Percentiles rank a stretch among this genome's conserved stretches.
Evolutionary conservation across 208 protist genomes (phyloP).

Genomic region (Trypanosoma lewisi): DNA sequence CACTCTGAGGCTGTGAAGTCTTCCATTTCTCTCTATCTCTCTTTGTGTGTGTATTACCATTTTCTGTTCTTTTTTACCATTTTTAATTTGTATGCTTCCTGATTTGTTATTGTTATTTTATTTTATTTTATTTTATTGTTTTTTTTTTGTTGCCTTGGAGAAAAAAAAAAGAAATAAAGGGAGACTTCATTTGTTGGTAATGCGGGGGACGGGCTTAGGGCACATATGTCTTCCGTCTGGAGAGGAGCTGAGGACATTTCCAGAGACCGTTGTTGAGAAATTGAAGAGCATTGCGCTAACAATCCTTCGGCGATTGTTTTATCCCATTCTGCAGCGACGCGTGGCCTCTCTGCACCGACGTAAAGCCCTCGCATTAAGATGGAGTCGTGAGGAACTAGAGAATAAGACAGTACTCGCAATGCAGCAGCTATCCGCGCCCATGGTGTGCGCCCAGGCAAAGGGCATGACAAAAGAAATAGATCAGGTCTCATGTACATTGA

Average conservation of each 20-base stretch:
- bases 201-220: background rate
- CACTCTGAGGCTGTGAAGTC: too few relatives aligned
- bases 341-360: constrained; percentile 23
- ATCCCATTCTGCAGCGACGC: constrained; percentile 33
- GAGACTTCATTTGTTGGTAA: background rate
- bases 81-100: background rate
- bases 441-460: background rate
- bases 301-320: constrained; percentile 43
- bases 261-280: constrained; percentile 35
- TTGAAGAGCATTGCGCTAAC: constrained; percentile 39
- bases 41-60: background rate
- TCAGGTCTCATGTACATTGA: background rate
- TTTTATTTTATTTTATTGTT: background rate
- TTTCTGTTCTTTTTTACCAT: background rate
- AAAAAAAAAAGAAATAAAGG: constrained; percentile 1
- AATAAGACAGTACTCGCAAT: constrained; percentile 28
- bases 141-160: background rate
- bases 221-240: constrained; percentile 15
- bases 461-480: background rate
- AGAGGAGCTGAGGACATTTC: constrained; percentile 25
- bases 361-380: constrained; percentile 21
- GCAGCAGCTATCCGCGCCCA: constrained; percentile 36
- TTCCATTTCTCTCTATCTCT: too few relatives aligned
- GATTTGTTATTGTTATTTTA: background rate
- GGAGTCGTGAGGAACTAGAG: constrained; percentile 21